A percentile compares a stretch with the other conserved stretches of the same genome.
Evolutionary conservation across 352 stramenopile species (phyloP).

Genomic region (Hyaloperonospora arabidopsidis): DNA sequence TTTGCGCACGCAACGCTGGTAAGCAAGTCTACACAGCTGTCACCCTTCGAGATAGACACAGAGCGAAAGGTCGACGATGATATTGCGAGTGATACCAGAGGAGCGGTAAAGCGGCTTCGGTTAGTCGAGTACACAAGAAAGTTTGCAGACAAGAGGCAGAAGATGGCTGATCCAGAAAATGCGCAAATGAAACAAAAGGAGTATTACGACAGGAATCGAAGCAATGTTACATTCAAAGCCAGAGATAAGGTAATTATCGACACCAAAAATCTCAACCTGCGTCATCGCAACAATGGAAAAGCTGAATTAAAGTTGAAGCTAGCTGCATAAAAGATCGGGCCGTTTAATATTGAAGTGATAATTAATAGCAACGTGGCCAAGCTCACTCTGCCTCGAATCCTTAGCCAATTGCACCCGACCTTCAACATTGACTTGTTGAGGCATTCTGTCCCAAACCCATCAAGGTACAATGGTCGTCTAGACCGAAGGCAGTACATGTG

Average conservation of each 20-base stretch:
- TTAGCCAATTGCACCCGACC: background rate
- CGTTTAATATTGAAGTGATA: background rate
- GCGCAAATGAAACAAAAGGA: conserved; percentile 9
- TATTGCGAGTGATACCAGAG: background rate
- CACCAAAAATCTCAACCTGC: background rate
- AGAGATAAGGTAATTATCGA: conserved; percentile 8
- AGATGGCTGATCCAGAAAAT: conserved; percentile 1
- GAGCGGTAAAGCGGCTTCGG: no score
- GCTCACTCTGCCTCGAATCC: background rate
- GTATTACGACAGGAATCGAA: conserved; percentile 14
- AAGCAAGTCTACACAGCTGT: background rate
- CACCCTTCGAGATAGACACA: background rate
- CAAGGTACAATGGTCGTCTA: background rate
- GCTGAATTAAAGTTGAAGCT: no score
- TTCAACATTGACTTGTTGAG: background rate
- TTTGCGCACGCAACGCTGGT: background rate
- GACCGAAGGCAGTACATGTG: background rate
- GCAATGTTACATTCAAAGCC: conserved; percentile 3
- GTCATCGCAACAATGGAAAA: no score
- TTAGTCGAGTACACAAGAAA: conserved; percentile 3
- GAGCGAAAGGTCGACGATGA: background rate
- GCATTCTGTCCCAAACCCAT: background rate
- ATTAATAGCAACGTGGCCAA: background rate
- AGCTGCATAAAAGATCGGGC: background rate
- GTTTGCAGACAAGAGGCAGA: conserved; percentile 1